Base-by-base conservation (phyloP, 305 asterid species). In the Fraxinus velutina region DNA sequence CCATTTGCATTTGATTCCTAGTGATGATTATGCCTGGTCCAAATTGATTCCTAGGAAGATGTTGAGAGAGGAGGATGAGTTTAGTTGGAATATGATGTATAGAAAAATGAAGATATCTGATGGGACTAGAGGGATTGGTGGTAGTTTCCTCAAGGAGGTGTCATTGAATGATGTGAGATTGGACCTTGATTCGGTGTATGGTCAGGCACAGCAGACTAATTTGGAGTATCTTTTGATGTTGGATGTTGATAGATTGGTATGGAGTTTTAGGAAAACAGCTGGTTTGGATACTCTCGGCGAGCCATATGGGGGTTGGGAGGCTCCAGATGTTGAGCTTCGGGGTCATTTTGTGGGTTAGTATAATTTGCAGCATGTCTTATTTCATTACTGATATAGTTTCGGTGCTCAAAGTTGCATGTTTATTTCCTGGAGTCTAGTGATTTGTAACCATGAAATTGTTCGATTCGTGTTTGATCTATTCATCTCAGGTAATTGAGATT, bases 241-340 rank as follows among this genome's bases (percentile, higher is more conserved):
- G 85, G 98, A 96, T 83, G 93, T 90, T 77, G 98, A 96, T 88
- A 86, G 92, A 76, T 79, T 96, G 80, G 92, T 91, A 6, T 96
- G 97, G 98, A 96, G 97, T 85, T 96, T 94, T 57, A 82, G 98
- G 83, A 89, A 88, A 78, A 92, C 97, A 15, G 93, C 98, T 9
- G 97, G 93, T 57, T 75, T 96, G 87, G 90, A 86, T 27, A 86
- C 94, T 81, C 92, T 84, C 2, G 92, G 93, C 17, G 78, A 86
- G 62, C 92, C 99, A 3, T 94, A 96, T 76, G 97, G 97, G 0
- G 99, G 99, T 19, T 96, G 99, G 99, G 99, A 96, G 91, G 89
- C 82, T 73, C 90, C 92, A 3, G 15, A 77, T 44, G 1, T 70
- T 2, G 97, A 96, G 94, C 98, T 96, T 39, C 97, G 99, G 0